Conservation (phyloP, 2,329 filamentous ascomycete genomes). For the Pseudogymnoascus sp. region DNA sequence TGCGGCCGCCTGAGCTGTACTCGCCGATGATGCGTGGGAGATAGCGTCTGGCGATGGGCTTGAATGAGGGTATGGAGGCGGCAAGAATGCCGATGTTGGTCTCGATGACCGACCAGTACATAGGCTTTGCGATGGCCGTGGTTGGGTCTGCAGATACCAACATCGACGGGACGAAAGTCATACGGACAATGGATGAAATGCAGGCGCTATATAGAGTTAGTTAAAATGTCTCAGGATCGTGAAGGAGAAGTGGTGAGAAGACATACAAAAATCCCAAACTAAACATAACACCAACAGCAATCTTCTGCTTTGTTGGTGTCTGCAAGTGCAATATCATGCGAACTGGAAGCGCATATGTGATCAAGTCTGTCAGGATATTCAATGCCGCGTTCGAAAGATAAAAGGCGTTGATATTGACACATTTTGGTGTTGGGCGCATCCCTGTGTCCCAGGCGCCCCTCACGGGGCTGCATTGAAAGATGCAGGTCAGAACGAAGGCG, state of each 20-base stretch:
- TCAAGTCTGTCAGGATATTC: conserved; percentile 39
- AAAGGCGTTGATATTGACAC: conserved; percentile 40
- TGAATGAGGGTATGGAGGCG: conserved; percentile 36
- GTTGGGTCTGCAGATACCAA: conserved; percentile 31
- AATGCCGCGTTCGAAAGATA: conserved; percentile 40
- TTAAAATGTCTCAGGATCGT: background rate
- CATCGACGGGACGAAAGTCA: conserved; percentile 38
- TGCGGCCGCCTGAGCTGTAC: conserved; percentile 5
- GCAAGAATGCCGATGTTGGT: conserved; percentile 37
- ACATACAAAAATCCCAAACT: conserved; percentile 21
- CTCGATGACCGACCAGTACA: conserved; percentile 39
- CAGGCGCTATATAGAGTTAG: conserved; percentile 31
- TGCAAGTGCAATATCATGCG: conserved; percentile 36
- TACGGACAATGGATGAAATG: conserved; percentile 39
- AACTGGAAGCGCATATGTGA: conserved; percentile 39
- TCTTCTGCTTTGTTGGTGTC: conserved; percentile 38
- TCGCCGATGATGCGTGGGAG: conserved; percentile 31
- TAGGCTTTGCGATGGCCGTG: conserved; percentile 33
- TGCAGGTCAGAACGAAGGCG: conserved; percentile 35
- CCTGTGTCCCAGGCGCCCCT: conserved; percentile 33
- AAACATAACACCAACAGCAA: conserved; percentile 36
- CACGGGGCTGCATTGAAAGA: conserved; percentile 38
- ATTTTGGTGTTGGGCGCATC: conserved; percentile 23
- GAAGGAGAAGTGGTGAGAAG: background rate
- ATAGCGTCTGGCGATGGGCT: conserved; percentile 34